Evolutionary conservation across 2,329 filamentous ascomycete species (phyloP), one percentile per base, ranked within the genome.

Genomic region (Alternaria brassicicola): DNA sequence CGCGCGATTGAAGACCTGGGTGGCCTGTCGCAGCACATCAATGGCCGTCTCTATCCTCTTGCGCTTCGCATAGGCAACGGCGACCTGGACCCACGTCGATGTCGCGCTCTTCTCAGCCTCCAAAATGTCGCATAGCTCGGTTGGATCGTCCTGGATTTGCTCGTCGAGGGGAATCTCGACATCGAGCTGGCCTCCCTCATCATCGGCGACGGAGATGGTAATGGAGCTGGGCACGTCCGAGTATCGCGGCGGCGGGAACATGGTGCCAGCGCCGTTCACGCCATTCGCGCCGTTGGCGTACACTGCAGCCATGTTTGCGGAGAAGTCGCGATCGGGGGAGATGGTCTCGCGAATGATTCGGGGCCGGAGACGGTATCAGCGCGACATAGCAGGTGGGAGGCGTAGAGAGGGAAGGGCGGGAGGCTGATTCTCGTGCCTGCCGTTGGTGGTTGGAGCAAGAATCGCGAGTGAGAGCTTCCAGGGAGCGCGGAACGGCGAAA

Each of bases 71-170:
- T 99, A 99, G 46, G 94, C 94, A 58, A 98, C 84, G 39, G 96
- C 91, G 66, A 98, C 95, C n/a, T 92, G 94, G 84, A 99, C 94
- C 96, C 96, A 99, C 68, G 96, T 96, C 51, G 89, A 92, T 71
- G 94, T 93, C 35, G 92, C 90, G 15, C 93, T 93, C 72, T 89
- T 88, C 78, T 99, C 96, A 73, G 95, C 96, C 80, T 99, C 94
- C 63, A 99, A 88, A 49, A 99, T 85, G 28, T 92, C 95, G 78
- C 95, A 99, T 5, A 99, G 85, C 80, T 99, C 95, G 45, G 91
- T 97, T 19, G 92, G 92, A 74, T 98, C 95, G 76, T 98, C 95
- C 60, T 93, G 87, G 36, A 97, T 88, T 61, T 76, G 73, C 65
- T 94, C 92, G 74, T 93, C 90, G 52, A 98, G 87, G 74, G 96